Evolutionary conservation across 805 yeast genomes (phyloP).

Genomic region (Lachancea nothofagi): DNA sequence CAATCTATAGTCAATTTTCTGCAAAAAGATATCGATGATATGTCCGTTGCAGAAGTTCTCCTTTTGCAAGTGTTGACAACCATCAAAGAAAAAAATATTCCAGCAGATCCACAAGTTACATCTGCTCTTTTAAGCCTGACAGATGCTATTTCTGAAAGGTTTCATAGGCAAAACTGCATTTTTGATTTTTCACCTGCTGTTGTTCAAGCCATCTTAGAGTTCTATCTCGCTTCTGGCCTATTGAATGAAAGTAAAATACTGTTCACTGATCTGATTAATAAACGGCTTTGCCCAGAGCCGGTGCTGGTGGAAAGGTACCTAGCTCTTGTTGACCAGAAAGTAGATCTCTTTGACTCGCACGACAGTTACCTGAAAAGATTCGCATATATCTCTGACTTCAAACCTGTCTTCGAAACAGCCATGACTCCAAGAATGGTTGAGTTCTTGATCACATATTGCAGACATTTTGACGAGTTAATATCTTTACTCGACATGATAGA

Average conservation of each 20-base stretch:
- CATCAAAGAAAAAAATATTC: conserved; percentile 10
- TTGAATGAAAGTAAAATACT: conserved; percentile 16
- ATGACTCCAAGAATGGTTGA: conserved; percentile 13
- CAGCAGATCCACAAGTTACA: conserved; percentile 3
- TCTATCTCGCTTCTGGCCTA: conserved; percentile 11
- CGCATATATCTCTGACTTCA: conserved; percentile 20
- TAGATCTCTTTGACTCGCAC: conserved; percentile 3
- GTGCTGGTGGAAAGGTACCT: conserved; percentile 14
- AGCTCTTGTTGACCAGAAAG: conserved; percentile 10
- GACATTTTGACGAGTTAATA: conserved; percentile 21
- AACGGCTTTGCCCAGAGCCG: conserved; percentile 15
- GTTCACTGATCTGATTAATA: conserved; percentile 13
- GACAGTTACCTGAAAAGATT: conserved; percentile 13
- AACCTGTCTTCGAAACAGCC: conserved; percentile 16
- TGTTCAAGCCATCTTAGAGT: conserved; percentile 14
- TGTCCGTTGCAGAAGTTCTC: conserved; percentile 18
- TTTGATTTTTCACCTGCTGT: conserved; percentile 14
- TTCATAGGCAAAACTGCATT: conserved; percentile 12
- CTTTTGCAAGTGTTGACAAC: conserved; percentile 14
- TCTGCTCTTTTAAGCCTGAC: conserved; percentile 11
- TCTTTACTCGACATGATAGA: conserved; percentile 15
- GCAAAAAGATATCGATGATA: conserved; percentile 17
- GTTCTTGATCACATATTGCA: conserved; percentile 19
- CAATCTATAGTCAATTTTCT: conserved; percentile 19
- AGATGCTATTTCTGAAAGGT: conserved; percentile 12